Evolutionary conservation across 345 rosid genomes (phyloP).

Genomic region (Lepidium aucheri): DNA sequence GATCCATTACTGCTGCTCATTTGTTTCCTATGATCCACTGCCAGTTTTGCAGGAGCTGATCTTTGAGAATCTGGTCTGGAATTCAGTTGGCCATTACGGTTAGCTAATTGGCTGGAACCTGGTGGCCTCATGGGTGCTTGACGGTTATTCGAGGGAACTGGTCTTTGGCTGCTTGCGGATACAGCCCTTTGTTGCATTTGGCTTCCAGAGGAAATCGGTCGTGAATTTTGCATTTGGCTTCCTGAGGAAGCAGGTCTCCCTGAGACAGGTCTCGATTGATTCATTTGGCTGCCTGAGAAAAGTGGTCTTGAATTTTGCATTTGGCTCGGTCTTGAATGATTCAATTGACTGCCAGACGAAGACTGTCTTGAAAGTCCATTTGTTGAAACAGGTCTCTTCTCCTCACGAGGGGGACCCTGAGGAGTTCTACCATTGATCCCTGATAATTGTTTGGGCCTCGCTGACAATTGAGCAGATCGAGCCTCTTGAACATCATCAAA

Average conservation of each 20-base stretch:
- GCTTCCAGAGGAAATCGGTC: background rate
- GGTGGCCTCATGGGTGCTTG: constrained; percentile 20
- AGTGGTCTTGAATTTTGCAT: constrained; percentile 5
- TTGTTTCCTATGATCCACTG: constrained; percentile 46
- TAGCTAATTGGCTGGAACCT: constrained; percentile 22
- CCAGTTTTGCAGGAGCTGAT: constrained; percentile 32
- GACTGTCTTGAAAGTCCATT: constrained; percentile 37
- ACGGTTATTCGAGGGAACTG: constrained; percentile 15
- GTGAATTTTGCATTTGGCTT: constrained; percentile 22
- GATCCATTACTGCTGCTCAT: constrained; percentile 34
- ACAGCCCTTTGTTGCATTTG: constrained; percentile 20
- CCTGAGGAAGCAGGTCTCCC: constrained; percentile 18
- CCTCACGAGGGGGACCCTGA: constrained; percentile 35
- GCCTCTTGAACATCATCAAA: constrained; percentile 77
- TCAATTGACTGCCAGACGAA: constrained; percentile 35
- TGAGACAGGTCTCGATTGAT: background rate
- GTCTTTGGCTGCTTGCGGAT: constrained; percentile 13
- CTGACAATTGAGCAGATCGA: constrained; percentile 41
- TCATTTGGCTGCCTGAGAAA: constrained; percentile 6
- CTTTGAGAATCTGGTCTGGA: constrained; percentile 33
- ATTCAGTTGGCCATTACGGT: constrained; percentile 31
- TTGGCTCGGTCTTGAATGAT: constrained; percentile 28
- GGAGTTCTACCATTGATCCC: constrained; percentile 38
- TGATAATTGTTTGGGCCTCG: constrained; percentile 41
- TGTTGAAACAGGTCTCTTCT: constrained; percentile 30